Percentiles rank a stretch among this genome's conserved stretches.
These are phyloP conservation scores for Exophiala aquamarina DNA, from an alignment of 2,329 filamentous ascomycete species.

Conservation along the genomic window DNA sequence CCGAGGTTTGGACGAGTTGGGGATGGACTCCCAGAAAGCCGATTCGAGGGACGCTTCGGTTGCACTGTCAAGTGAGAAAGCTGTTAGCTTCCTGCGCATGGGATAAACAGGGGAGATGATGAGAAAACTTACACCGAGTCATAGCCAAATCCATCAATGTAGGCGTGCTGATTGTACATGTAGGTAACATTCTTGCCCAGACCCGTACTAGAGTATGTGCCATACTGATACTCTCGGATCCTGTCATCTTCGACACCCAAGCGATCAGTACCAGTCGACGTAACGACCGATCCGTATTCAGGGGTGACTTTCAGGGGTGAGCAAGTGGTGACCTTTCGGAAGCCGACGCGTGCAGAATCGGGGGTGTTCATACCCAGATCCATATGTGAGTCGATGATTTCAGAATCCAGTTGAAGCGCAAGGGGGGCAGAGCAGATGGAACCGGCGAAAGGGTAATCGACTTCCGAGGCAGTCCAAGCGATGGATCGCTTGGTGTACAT, in stretches of 20 bases:
- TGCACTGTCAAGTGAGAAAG: slow-evolving; percentile 1
- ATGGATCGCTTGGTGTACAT: slow-evolving; percentile 17
- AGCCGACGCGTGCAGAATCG: slow-evolving; percentile 25
- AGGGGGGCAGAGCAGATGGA: slow-evolving; percentile 4
- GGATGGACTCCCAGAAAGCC: slow-evolving; percentile 28
- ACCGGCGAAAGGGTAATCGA: slow-evolving; percentile 20
- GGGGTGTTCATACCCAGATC: slow-evolving; percentile 33
- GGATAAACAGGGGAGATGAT: not conserved
- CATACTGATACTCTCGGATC: slow-evolving; percentile 12
- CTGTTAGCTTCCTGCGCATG: not conserved
- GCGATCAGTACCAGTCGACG: slow-evolving; percentile 5
- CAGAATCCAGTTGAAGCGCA: slow-evolving; percentile 18
- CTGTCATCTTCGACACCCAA: slow-evolving; percentile 6
- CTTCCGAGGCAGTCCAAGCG: slow-evolving; percentile 16
- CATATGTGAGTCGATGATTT: slow-evolving; percentile 28
- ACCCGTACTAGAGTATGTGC: not conserved
- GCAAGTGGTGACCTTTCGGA: slow-evolving; percentile 29
- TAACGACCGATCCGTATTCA: slow-evolving; percentile 3
- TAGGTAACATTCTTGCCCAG: slow-evolving; percentile 10
- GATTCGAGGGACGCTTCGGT: slow-evolving; percentile 3
- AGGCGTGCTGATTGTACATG: slow-evolving; percentile 11
- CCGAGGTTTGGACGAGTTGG: slow-evolving; percentile 31
- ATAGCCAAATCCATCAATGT: slow-evolving; percentile 14
- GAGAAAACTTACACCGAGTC: slow-evolving; percentile 9
- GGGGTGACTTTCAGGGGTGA: slow-evolving; percentile 15